These are phyloP conservation scores for Tetraselmis chui DNA, from an alignment of 139 green algal species.

Conservation along the genomic window DNA sequence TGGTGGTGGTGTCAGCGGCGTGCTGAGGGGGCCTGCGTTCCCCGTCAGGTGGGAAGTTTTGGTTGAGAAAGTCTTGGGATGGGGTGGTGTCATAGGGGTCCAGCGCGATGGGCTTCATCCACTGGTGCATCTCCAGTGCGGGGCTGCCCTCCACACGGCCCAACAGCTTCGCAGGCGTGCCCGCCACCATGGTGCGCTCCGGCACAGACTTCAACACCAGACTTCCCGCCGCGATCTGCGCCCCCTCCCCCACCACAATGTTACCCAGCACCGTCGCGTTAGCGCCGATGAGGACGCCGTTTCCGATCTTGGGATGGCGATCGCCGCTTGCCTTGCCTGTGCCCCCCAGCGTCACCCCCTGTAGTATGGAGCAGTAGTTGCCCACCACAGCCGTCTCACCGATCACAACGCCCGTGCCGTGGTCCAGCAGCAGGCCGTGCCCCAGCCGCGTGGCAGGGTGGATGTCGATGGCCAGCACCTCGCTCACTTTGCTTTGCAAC, in stretches of 20 bases:
- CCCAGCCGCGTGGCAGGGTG: constrained; percentile 92
- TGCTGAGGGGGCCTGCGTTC: too few relatives aligned
- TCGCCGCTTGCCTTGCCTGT: constrained; percentile 93
- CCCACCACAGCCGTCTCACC: constrained; percentile 85
- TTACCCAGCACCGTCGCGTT: constrained; percentile 87
- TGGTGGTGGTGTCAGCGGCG: neutral
- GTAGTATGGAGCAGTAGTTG: constrained; percentile 81
- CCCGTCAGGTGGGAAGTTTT: too few relatives aligned
- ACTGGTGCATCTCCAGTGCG: constrained; percentile 30
- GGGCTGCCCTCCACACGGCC: constrained; percentile 50
- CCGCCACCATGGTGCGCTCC: constrained; percentile 74
- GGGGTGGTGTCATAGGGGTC: constrained; percentile 5
- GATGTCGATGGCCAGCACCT: constrained; percentile 91
- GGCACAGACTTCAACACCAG: constrained; percentile 86
- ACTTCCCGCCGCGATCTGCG: constrained; percentile 73
- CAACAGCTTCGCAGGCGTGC: constrained; percentile 73
- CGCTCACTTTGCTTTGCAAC: constrained; percentile 60
- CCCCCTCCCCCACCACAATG: constrained; percentile 83
- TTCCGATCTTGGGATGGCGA: constrained; percentile 87
- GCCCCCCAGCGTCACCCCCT: constrained; percentile 40
- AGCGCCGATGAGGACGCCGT: constrained; percentile 90
- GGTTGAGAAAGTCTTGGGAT: neutral
- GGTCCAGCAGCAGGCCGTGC: constrained; percentile 88
- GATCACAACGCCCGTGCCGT: constrained; percentile 90
- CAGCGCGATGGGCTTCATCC: constrained; percentile 18